phyloP scores from a whole-genome alignment of 1,284 basidiomycete species.

The Mycena sp. region DNA sequence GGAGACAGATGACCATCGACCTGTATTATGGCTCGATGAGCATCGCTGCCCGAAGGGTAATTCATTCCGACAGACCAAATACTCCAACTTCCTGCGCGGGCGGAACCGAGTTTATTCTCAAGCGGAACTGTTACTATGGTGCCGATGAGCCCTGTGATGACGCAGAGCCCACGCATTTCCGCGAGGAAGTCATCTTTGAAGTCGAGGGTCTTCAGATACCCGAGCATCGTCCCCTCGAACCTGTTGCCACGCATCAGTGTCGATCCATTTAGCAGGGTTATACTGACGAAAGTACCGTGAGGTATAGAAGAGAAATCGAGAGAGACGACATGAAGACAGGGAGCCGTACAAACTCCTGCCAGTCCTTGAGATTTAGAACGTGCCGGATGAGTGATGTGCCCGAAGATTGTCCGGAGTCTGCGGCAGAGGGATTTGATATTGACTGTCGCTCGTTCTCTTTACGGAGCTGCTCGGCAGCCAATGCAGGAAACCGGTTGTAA shows the following conservation, averaged over 20 bases:
- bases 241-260: conserved; percentile 7
- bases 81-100: conserved; percentile 58
- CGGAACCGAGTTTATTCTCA: conserved; percentile 54
- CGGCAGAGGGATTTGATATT: not conserved
- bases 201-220: conserved; percentile 54
- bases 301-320: conserved; percentile 59
- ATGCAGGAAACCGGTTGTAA: conserved; percentile 44
- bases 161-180: conserved; percentile 60
- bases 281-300: conserved; percentile 44
- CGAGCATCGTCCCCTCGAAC: conserved; percentile 61
- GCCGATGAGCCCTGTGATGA: conserved; percentile 54
- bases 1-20: conserved; percentile 50
- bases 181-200: conserved; percentile 63
- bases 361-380: conserved; percentile 41
- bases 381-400: not conserved
- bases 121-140: conserved; percentile 53
- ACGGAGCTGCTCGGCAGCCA: conserved; percentile 37
- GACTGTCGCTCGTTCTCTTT: conserved; percentile 3
- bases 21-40: conserved; percentile 32
- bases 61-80: conserved; percentile 51
- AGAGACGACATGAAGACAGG: conserved; percentile 57
- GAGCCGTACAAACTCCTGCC: conserved; percentile 54
- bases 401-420: not conserved
- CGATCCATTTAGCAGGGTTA: not conserved
- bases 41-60: not conserved